A percentile compares a stretch with the other conserved stretches of the same genome.
Evolutionary conservation across 257 asterid genomes (phyloP).

Genomic region (Paulownia fortunei): DNA sequence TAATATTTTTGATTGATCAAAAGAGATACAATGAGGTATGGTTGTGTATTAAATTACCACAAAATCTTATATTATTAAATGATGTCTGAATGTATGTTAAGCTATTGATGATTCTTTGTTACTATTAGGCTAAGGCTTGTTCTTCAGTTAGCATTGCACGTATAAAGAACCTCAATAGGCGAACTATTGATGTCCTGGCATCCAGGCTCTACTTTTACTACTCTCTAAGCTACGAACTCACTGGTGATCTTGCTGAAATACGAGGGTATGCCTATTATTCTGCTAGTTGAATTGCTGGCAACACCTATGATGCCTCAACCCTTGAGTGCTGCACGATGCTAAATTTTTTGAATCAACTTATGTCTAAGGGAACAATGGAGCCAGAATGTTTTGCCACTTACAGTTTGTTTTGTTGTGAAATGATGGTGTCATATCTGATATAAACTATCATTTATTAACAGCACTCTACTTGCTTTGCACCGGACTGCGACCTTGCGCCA

Average conservation of each 20-base stretch:
- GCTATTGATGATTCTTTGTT: conserved; percentile 28
- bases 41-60: not conserved
- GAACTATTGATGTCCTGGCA: conserved; percentile 85
- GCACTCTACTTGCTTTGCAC: conserved; percentile 83
- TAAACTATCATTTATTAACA: conserved; percentile 40
- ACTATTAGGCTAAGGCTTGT: conserved; percentile 84
- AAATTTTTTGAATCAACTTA: conserved; percentile 11
- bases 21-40: conserved; percentile 74
- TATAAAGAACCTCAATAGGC: conserved; percentile 71
- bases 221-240: conserved; percentile 86
- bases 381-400: not conserved
- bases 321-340: not conserved
- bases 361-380: conserved; percentile 11
- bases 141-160: conserved; percentile 90
- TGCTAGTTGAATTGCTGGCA: conserved; percentile 17
- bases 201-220: conserved; percentile 87
- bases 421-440: conserved; percentile 25
- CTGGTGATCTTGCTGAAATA: conserved; percentile 87
- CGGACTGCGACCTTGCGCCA: conserved; percentile 91
- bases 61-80: conserved; percentile 10
- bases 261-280: conserved; percentile 63
- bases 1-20: conserved; percentile 79
- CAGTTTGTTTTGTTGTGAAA: conserved; percentile 13
- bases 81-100: conserved; percentile 16
- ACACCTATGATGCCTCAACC: not conserved